These are phyloP conservation scores for Brassica carinata DNA, from an alignment of 345 rosid genomes.

Conservation along the genomic window DNA sequence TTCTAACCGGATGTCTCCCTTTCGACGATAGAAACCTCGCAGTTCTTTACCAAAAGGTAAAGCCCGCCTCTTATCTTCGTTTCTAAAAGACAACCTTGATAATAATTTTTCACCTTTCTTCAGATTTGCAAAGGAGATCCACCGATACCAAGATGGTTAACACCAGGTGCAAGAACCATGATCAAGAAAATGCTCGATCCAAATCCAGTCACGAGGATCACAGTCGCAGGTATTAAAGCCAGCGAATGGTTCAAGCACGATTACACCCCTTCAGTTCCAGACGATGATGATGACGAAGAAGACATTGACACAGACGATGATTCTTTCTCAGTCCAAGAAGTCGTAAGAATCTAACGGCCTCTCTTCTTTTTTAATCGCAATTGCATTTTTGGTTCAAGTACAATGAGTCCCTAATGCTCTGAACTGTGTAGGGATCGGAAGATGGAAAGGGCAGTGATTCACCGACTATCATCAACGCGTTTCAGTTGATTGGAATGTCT, in stretches of 20 bases:
- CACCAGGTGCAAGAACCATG: conserved; percentile 75
- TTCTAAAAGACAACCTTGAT: not conserved
- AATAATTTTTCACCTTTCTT: not conserved
- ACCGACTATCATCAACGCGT: conserved; percentile 73
- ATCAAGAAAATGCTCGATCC: conserved; percentile 83
- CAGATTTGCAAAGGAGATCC: conserved; percentile 91
- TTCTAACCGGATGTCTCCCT: conserved; percentile 86
- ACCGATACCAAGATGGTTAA: conserved; percentile 78
- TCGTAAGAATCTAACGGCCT: conserved; percentile 44
- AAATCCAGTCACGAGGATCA: conserved; percentile 68
- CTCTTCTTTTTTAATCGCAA: not conserved
- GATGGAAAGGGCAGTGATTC: conserved; percentile 56
- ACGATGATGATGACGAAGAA: conserved; percentile 76
- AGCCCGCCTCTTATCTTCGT: not conserved
- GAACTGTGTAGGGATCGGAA: conserved; percentile 50
- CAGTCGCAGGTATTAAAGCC: conserved; percentile 61
- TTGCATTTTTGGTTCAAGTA: not conserved
- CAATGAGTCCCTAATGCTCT: conserved; percentile 12
- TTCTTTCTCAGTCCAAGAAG: conserved; percentile 56
- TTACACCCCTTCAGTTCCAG: conserved; percentile 59
- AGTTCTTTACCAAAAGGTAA: conserved; percentile 92
- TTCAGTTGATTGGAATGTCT: conserved; percentile 96
- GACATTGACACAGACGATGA: conserved; percentile 52
- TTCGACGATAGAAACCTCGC: conserved; percentile 94
- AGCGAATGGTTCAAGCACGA: conserved; percentile 77